phyloP scores from a whole-genome alignment of 805 yeast genomes.

The Candida namnaoensis region DNA sequence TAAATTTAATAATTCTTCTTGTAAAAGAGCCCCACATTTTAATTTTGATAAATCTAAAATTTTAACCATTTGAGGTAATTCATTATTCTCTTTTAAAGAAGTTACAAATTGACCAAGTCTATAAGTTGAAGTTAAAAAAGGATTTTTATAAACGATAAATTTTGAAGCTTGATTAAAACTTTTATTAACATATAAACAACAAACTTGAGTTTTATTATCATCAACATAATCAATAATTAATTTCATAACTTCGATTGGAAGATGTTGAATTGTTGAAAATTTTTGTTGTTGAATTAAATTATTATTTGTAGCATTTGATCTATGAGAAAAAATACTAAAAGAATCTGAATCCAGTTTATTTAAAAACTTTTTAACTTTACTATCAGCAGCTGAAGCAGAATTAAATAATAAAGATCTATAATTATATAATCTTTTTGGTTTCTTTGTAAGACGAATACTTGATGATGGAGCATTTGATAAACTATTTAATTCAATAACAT shows the following conservation, averaged over 20 bases:
- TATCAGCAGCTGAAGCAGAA: constrained; percentile 3
- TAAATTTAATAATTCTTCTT: too few relatives aligned
- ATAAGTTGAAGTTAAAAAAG: constrained; percentile 61
- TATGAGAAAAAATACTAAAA: constrained; percentile 20
- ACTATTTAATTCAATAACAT: too few relatives aligned
- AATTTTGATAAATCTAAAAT: constrained; percentile 48
- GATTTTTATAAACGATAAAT: constrained; percentile 42
- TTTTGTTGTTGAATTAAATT: background rate
- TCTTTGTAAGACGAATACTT: too few relatives aligned
- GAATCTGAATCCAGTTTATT: constrained; percentile 23
- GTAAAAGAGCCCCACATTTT: constrained; percentile 23
- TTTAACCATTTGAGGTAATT: constrained; percentile 49
- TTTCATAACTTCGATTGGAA: constrained; percentile 24
- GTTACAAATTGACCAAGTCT: constrained; percentile 76
- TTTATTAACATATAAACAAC: constrained; percentile 41
- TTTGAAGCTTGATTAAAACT: constrained; percentile 43
- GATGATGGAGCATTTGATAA: too few relatives aligned
- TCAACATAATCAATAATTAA: constrained; percentile 17
- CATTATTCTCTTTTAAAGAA: constrained; percentile 45
- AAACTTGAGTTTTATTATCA: constrained; percentile 32
- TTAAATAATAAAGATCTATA: too few relatives aligned
- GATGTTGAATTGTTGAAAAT: constrained; percentile 12
- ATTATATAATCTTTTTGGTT: too few relatives aligned
- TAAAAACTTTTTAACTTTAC: constrained; percentile 14
- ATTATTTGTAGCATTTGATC: constrained; percentile 2